A percentile compares a stretch with the other conserved stretches of the same genome.
These are phyloP conservation scores for Penicillium roqueforti DNA, from an alignment of 495 filamentous ascomycete species.

Conservation along the genomic window DNA sequence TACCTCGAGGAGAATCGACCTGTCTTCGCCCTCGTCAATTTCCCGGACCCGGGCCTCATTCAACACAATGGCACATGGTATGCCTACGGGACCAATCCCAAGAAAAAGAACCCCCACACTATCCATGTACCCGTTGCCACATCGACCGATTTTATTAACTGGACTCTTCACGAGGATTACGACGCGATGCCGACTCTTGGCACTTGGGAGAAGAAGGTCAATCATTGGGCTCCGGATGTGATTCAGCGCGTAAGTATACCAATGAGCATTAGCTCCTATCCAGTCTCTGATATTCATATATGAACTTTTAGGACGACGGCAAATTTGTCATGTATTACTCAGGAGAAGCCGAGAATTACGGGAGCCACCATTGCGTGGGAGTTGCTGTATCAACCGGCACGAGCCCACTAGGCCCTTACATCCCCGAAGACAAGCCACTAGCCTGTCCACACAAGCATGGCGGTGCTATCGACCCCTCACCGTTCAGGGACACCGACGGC, in stretches of 20 bases:
- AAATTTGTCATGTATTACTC: constrained; percentile 56
- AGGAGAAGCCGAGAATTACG: constrained; percentile 34
- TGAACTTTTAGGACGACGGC: constrained; percentile 29
- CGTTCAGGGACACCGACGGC: constrained; percentile 48
- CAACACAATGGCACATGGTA: constrained; percentile 33
- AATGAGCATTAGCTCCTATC: neutral
- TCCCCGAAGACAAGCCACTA: constrained; percentile 32
- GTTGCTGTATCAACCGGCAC: constrained; percentile 37
- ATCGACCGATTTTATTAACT: constrained; percentile 31
- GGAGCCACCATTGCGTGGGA: constrained; percentile 49
- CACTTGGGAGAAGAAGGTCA: constrained; percentile 22
- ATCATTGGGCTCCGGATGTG: constrained; percentile 37
- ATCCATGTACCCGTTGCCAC: constrained; percentile 31
- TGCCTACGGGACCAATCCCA: constrained; percentile 33
- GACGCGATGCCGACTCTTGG: constrained; percentile 29
- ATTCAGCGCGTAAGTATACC: constrained; percentile 29
- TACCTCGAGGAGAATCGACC: constrained; percentile 19
- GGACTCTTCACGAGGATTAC: constrained; percentile 25
- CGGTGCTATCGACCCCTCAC: constrained; percentile 55
- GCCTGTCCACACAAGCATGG: constrained; percentile 49
- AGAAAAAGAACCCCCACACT: constrained; percentile 15
- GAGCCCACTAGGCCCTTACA: constrained; percentile 47
- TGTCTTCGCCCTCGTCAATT: constrained; percentile 24
- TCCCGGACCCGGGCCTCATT: constrained; percentile 36
- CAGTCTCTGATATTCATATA: neutral